Base-by-base conservation (phyloP, 129 eudicot genomes). In the Pittosporum tobira region DNA sequence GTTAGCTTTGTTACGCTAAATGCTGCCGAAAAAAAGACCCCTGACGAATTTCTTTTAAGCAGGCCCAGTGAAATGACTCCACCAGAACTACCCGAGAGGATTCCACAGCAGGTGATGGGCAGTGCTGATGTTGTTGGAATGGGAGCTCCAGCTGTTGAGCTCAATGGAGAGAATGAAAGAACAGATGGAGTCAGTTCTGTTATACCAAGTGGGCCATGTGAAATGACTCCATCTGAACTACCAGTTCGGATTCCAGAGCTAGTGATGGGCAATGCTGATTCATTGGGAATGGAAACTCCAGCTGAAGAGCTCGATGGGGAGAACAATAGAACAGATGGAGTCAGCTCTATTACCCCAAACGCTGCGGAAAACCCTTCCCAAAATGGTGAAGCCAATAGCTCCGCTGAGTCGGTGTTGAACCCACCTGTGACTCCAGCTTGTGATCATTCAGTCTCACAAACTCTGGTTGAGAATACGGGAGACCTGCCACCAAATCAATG, bases 381-480 rank as follows among this genome's bases (percentile, higher is more conserved):
- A 48, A 67, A 54, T 22, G 55, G 60, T 56, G 54, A 13, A 36
- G 40, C 54, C 43, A 57, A 65, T n/a, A n/a, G n/a, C n/a, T n/a
- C n/a, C n/a, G n/a, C n/a, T n/a, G n/a, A n/a, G n/a, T n/a, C n/a
- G n/a, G n/a, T n/a, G n/a, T n/a, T n/a, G n/a, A n/a, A n/a, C n/a
- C n/a, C n/a, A n/a, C n/a, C n/a, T n/a, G n/a, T n/a, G n/a, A 38
- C 63, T 65, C 48, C 69, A 50, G 72, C 69, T 71, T 58, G 56
- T 21, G 54, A 43, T 56, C 68, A 44, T 48, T n/a, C n/a, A n/a
- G n/a, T n/a, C n/a, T n/a, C n/a, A n/a, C 5, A 25, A 36, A 26
- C 65, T 60, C 51, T 44, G 64, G n/a, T n/a, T n/a, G n/a, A n/a
- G n/a, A n/a, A n/a, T n/a, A 21, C 46, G 3, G 27, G 13, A 45